Base-by-base conservation (phyloP, 495 filamentous ascomycete genomes). In the Penicillium samsonianum region DNA sequence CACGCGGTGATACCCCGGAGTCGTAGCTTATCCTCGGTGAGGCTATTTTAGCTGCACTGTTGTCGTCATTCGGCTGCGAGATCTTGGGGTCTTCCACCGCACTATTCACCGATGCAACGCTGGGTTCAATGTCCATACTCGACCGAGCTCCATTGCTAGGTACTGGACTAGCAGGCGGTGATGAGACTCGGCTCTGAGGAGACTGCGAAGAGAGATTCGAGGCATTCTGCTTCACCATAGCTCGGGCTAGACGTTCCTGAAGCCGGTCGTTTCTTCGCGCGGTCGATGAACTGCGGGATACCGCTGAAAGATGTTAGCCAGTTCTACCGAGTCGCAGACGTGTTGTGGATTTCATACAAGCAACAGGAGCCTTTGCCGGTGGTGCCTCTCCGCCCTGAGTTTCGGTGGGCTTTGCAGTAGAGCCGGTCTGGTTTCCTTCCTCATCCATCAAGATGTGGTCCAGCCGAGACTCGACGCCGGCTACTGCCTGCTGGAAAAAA, bases 361-460 rank as follows among this genome's bases (percentile, higher is more conserved):
- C 50, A 63, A 49, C 55, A 44, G 67, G 62, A 50, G 65, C 57
- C 37, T 53, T 62, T 28, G 55, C 28, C 1, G 61, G 14, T 58
- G 69, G 51, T 22, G 56, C 16, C 11, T 35, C 53, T 2, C 49
- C 50, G 19, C 40, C 58, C n/a, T 64, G 56, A 12, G 19, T 37
- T 19, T 69, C 66, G 16, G 63, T 65, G 16, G 63, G 26, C 42
- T 71, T 73, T 44, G 64, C 20, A 20, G 65, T 55, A 17, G 61
- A 44, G 28, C 12, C 12, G 30, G 65, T 73, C 20, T 75, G 64
- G 49, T 66, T 64, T 9, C 73, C 82, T 17, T 89, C 85, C 31
- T 86, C 83, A 40, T 96, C 92, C 56, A 92, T 86, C 57, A 99
- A 80, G 52, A 99, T 96, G 46, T 83, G 90, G 70, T 99, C 94